A percentile compares a stretch with the other conserved stretches of the same genome.
Conservation (phyloP, 805 yeast species). For the Ogataea salicorniae region DNA sequence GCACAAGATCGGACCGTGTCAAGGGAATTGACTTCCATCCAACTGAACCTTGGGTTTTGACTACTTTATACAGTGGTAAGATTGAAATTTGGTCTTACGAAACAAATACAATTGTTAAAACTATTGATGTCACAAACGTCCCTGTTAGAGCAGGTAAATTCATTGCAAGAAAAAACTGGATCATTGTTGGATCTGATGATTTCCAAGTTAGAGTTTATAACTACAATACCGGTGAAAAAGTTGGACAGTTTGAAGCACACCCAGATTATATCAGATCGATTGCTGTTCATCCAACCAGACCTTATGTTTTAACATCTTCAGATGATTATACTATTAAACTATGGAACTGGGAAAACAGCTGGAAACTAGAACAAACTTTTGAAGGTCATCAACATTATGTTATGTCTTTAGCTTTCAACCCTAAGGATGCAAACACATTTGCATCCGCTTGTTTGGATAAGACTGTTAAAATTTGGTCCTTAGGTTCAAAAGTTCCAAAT, state of each 20-base stretch:
- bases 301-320: slow-evolving; percentile 80
- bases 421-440: slow-evolving; percentile 95
- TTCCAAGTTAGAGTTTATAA: slow-evolving; percentile 90
- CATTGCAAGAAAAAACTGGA: slow-evolving; percentile 95
- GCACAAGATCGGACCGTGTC: slow-evolving; percentile 92
- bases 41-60: slow-evolving; percentile 92
- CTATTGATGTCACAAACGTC: slow-evolving; percentile 90
- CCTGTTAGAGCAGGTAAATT: slow-evolving; percentile 96
- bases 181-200: slow-evolving; percentile 94
- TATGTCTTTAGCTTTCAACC: slow-evolving; percentile 92
- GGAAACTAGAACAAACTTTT: slow-evolving; percentile 86
- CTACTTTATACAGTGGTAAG: slow-evolving; percentile 85
- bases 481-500: slow-evolving; percentile 83
- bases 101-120: slow-evolving; percentile 74
- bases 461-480: slow-evolving; percentile 94
- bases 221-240: slow-evolving; percentile 91
- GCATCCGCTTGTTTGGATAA: slow-evolving; percentile 96
- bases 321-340: slow-evolving; percentile 89
- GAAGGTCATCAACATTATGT: slow-evolving; percentile 96
- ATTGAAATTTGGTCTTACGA: slow-evolving; percentile 94
- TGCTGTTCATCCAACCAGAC: slow-evolving; percentile 92
- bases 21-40: slow-evolving; percentile 98
- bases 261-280: slow-evolving; percentile 93
- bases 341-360: slow-evolving; percentile 96
- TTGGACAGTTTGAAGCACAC: slow-evolving; percentile 95